These are phyloP conservation scores for Magnolia changhungtana DNA, from an alignment of 164 flowering plant species.

Conservation along the genomic window DNA sequence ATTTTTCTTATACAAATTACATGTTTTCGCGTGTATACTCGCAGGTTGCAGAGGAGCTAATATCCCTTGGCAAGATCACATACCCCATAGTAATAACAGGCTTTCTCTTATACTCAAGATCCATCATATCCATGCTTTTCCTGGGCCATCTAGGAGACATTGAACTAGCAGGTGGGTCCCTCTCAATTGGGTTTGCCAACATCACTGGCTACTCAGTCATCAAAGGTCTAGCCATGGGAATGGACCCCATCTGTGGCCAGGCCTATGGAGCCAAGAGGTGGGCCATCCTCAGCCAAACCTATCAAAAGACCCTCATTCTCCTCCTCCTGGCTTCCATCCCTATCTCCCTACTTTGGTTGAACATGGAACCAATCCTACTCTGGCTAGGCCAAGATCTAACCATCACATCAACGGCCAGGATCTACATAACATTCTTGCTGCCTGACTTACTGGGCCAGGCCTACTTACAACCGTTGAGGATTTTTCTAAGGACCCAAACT, in stretches of 20 bases:
- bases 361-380: conserved; percentile 37
- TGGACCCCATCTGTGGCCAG: conserved; percentile 65
- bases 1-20: not conserved
- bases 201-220: conserved; percentile 68
- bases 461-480: conserved; percentile 45
- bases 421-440: conserved; percentile 42
- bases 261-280: conserved; percentile 63
- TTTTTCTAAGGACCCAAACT: conserved; percentile 47
- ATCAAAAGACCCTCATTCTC: conserved; percentile 40
- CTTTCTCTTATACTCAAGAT: conserved; percentile 44
- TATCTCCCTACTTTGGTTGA: conserved; percentile 56
- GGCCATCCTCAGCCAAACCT: conserved; percentile 46
- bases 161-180: conserved; percentile 63
- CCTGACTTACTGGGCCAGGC: conserved; percentile 55
- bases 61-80: conserved; percentile 36
- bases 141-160: conserved; percentile 54
- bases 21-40: not conserved
- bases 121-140: conserved; percentile 52
- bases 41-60: conserved; percentile 48
- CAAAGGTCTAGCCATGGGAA: conserved; percentile 65
- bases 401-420: conserved; percentile 41
- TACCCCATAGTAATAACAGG: conserved; percentile 50
- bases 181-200: conserved; percentile 67
- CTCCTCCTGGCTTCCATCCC: conserved; percentile 42
- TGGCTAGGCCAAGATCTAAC: conserved; percentile 45